Conservation (phyloP, 2,329 filamentous ascomycete genomes). For the Geoglossum cookeanum region DNA sequence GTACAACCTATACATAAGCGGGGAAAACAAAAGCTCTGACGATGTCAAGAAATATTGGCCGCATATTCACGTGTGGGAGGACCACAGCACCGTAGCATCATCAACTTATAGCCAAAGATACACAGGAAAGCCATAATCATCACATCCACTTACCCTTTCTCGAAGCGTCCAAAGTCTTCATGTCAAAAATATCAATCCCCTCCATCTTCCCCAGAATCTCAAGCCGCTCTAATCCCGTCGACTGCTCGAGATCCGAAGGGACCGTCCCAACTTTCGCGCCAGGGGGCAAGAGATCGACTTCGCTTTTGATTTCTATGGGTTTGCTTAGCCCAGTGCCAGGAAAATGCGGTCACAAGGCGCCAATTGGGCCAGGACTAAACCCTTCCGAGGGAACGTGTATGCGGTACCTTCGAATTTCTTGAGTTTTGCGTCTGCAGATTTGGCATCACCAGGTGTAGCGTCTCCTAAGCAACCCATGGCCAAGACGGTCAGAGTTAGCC, state of each 20-base stretch:
- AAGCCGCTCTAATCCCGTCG: conserved; percentile 93
- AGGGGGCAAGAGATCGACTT: conserved; percentile 67
- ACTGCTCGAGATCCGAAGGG: conserved; percentile 85
- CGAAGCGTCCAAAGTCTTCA: conserved; percentile 85
- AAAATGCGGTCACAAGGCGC: conserved; percentile 14
- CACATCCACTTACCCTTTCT: conserved; percentile 45
- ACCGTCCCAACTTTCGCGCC: conserved; percentile 69
- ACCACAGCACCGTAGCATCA: no score
- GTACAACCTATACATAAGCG: no score
- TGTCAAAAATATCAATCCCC: conserved; percentile 94
- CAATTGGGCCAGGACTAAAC: conserved; percentile 3
- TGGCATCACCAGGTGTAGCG: conserved; percentile 20
- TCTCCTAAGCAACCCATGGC: conserved; percentile 9
- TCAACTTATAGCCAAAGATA: no score
- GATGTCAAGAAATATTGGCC: no score
- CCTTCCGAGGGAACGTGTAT: conserved; percentile 7
- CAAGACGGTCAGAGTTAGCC: conserved; percentile 5
- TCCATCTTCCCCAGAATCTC: conserved; percentile 99
- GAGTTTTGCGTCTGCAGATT: conserved; percentile 16
- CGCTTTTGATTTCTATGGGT: conserved; percentile 55
- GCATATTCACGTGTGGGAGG: no score
- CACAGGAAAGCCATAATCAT: no score
- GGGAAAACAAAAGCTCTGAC: no score
- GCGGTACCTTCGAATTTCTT: conserved; percentile 27
- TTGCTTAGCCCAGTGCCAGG: not conserved